Percentiles rank a stretch among this genome's conserved stretches.
phyloP scores from a whole-genome alignment of 2,329 filamentous ascomycete genomes.

The Fusarium albidum region DNA sequence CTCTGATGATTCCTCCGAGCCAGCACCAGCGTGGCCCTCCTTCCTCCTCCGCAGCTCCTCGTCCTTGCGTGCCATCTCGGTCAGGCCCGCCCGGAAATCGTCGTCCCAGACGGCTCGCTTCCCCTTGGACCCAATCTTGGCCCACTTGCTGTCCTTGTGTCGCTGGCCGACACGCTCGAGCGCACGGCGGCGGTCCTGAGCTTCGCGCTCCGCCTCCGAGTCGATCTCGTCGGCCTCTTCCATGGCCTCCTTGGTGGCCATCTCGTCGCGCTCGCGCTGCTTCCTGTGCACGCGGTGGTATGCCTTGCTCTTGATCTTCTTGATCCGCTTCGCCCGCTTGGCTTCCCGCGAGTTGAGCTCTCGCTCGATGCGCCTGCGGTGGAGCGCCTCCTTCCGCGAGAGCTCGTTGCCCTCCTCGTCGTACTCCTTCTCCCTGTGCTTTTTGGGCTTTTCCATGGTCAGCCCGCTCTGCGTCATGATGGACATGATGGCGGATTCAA shows the following conservation, averaged over 20 bases:
- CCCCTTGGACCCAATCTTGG: conserved; percentile 80
- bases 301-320: conserved; percentile 98
- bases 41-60: conserved; percentile 84
- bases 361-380: conserved; percentile 79
- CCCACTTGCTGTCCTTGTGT: conserved; percentile 91
- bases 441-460: conserved; percentile 55
- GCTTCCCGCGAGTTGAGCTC: conserved; percentile 91
- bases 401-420: conserved; percentile 77
- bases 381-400: conserved; percentile 73
- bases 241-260: conserved; percentile 60
- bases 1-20: conserved; percentile 60
- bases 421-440: conserved; percentile 67
- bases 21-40: conserved; percentile 71
- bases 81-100: conserved; percentile 78
- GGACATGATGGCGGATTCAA: conserved; percentile 85
- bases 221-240: conserved; percentile 67
- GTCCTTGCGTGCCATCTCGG: conserved; percentile 82
- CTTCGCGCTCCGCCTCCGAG: conserved; percentile 72
- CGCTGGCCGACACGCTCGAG: conserved; percentile 86
- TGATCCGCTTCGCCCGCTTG: conserved; percentile 87
- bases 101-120: conserved; percentile 90
- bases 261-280: conserved; percentile 64
- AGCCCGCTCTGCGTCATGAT: conserved; percentile 93
- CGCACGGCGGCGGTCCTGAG: conserved; percentile 76
- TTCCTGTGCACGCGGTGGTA: conserved; percentile 93